Conservation (phyloP, 768 basidiomycete genomes). For the Phaffia australis region DNA sequence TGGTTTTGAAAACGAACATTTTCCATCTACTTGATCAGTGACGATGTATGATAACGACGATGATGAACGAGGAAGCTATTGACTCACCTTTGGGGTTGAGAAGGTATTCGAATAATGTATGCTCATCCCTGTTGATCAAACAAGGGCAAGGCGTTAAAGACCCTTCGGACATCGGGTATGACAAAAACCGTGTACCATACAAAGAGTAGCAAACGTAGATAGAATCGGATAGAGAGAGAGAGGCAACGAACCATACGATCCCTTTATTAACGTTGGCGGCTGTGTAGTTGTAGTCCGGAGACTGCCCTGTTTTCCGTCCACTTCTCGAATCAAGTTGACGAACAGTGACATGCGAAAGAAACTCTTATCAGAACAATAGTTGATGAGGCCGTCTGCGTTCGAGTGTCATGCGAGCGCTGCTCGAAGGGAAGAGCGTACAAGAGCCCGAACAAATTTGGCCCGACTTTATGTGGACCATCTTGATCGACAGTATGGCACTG, state of each 20-base stretch:
- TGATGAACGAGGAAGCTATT: background rate
- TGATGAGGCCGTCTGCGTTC: no score
- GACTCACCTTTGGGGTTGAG: conserved; percentile 22
- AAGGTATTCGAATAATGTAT: conserved; percentile 43
- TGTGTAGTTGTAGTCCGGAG: conserved; percentile 77
- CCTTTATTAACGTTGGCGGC: conserved; percentile 93
- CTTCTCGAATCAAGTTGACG: background rate
- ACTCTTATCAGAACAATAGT: background rate
- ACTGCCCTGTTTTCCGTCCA: conserved; percentile 57
- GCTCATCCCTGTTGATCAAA: conserved; percentile 42
- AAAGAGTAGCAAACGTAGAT: no score
- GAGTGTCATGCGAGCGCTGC: background rate
- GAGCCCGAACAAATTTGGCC: no score
- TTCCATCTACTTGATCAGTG: no score
- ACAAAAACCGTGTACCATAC: background rate
- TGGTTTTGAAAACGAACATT: no score
- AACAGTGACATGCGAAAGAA: background rate
- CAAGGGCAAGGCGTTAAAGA: background rate
- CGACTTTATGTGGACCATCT: no score
- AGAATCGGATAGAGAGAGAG: background rate
- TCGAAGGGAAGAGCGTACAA: conserved; percentile 1
- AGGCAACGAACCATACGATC: conserved; percentile 52
- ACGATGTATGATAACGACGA: no score
- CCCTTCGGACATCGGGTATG: no score
- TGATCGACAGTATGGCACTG: no score